Conservation (phyloP, 2,329 filamentous ascomycete genomes). For the Botrytis elliptica region DNA sequence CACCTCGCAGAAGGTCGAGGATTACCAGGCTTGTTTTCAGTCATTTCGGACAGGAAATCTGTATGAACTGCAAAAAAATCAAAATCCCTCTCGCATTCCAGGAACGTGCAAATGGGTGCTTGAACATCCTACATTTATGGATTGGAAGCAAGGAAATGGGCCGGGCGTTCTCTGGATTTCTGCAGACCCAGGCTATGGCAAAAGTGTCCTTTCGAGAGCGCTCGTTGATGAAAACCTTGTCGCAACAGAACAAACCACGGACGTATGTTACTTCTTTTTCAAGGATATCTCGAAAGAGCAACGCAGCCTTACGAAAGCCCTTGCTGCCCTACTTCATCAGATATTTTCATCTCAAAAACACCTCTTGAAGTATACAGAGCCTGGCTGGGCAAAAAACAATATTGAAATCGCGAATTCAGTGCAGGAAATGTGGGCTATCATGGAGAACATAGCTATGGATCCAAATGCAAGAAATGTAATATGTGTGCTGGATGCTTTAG, state of each 20-base stretch:
- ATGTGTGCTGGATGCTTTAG: not conserved
- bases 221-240: not conserved
- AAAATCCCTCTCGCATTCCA: not conserved
- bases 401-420: not conserved
- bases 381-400: not conserved
- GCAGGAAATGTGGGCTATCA: not conserved
- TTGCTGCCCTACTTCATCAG: slow-evolving; percentile 6
- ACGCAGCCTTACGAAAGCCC: not conserved
- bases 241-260: not conserved
- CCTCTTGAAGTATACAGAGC: not conserved
- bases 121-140: not conserved
- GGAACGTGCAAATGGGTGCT: slow-evolving; percentile 4
- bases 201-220: not conserved
- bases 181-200: slow-evolving; percentile 9
- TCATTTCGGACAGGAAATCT: not conserved
- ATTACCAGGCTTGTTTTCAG: not conserved
- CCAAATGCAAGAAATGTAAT: not conserved
- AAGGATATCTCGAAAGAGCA: not conserved
- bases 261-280: slow-evolving; percentile 8
- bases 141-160: not conserved
- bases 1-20: not conserved
- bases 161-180: not conserved
- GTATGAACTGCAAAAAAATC: not conserved
- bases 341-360: not conserved
- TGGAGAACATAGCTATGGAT: not conserved